These are phyloP conservation scores for Venturiaceae sp. DNA, from an alignment of 2,329 filamentous ascomycete genomes.

Conservation along the genomic window DNA sequence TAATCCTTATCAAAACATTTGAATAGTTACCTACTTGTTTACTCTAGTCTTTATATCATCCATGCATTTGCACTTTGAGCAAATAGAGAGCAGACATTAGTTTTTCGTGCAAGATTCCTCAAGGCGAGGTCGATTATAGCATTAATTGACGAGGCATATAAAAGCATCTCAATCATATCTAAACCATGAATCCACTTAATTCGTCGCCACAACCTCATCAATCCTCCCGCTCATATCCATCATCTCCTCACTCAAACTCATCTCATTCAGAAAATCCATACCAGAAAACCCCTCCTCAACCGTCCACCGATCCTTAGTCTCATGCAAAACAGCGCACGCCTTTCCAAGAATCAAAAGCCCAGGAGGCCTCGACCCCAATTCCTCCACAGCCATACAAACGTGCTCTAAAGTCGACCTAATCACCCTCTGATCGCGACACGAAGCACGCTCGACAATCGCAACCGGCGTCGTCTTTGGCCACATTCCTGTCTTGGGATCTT, in stretches of 20 bases:
- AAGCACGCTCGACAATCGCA: constrained; percentile 86
- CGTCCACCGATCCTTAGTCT: constrained; percentile 57
- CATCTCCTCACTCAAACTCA: neutral
- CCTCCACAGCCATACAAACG: constrained; percentile 74
- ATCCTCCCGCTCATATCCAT: neutral
- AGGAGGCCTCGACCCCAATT: constrained; percentile 80
- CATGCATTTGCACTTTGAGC: too few relatives aligned
- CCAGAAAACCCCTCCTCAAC: constrained; percentile 82
- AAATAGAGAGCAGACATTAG: too few relatives aligned
- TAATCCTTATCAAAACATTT: too few relatives aligned
- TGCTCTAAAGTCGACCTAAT: constrained; percentile 76
- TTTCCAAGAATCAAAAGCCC: constrained; percentile 78
- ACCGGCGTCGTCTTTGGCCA: constrained; percentile 80
- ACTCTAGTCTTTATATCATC: too few relatives aligned
- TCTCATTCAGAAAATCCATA: constrained; percentile 38
- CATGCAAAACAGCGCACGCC: constrained; percentile 70
- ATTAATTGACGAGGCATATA: too few relatives aligned
- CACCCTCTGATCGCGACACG: constrained; percentile 87
- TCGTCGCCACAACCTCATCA: neutral
- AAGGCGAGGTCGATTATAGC: too few relatives aligned
- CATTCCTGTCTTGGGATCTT: neutral
- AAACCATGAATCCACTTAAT: neutral
- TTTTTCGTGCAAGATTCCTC: too few relatives aligned
- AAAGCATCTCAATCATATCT: too few relatives aligned
- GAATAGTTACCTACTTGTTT: too few relatives aligned